These are phyloP conservation scores for Trichoderma asperellum DNA, from an alignment of 2,329 filamentous ascomycete species.

Conservation along the genomic window DNA sequence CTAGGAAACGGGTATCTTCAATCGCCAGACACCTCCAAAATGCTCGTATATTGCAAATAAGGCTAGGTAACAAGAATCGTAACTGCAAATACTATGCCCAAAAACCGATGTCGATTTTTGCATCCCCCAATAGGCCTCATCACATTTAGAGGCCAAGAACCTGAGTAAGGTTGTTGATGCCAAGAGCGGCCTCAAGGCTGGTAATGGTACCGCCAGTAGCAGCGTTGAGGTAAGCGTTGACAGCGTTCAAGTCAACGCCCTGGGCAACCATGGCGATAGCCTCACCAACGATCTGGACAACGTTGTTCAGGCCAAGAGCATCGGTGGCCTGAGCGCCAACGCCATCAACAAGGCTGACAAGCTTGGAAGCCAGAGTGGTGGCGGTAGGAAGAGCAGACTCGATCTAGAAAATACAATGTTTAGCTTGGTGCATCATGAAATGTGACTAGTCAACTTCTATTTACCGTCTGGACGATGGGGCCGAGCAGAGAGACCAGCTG, in stretches of 20 bases:
- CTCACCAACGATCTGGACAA: constrained; percentile 34
- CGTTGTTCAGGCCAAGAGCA: constrained; percentile 6
- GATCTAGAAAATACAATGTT: constrained; percentile 18
- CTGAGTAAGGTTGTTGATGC: constrained; percentile 30
- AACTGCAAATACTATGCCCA: constrained; percentile 15
- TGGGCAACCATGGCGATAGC: constrained; percentile 34
- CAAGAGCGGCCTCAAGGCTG: constrained; percentile 33
- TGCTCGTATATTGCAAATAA: constrained; percentile 23
- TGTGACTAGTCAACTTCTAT: not conserved
- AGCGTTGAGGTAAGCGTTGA: constrained; percentile 33
- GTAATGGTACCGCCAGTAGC: constrained; percentile 31
- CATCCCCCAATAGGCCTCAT: not conserved
- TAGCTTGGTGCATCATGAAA: not conserved
- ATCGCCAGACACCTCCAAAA: constrained; percentile 20
- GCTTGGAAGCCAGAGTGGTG: constrained; percentile 34
- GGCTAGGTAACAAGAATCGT: constrained; percentile 21
- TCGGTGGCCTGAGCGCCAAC: constrained; percentile 22
- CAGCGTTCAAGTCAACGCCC: constrained; percentile 32
- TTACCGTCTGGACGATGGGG: constrained; percentile 30
- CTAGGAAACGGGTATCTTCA: constrained; percentile 16
- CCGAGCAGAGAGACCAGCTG: constrained; percentile 33
- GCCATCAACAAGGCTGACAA: constrained; percentile 31
- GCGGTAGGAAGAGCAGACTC: constrained; percentile 32
- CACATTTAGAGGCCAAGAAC: constrained; percentile 29
- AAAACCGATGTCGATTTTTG: not conserved